Evolutionary conservation across 2,329 filamentous ascomycete species (phyloP).

Genomic region (Clarireedia sp.): DNA sequence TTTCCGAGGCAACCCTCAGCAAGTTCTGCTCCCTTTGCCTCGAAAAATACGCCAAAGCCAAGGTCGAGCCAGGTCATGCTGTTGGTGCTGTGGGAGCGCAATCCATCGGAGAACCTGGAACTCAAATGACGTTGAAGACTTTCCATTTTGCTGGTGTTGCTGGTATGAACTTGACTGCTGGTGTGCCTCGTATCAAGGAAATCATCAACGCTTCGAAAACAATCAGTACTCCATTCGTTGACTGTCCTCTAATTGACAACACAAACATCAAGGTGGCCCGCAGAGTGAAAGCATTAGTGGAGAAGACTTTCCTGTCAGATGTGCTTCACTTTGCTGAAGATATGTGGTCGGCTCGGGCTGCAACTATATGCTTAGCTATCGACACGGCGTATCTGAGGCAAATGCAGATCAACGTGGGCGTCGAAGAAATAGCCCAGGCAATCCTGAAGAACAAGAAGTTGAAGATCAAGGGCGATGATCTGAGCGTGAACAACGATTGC

Average conservation of each 20-base stretch:
- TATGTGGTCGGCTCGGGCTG: slow-evolving; percentile 70
- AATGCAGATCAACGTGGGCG: slow-evolving; percentile 71
- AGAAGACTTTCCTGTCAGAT: slow-evolving; percentile 87
- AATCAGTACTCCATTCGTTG: slow-evolving; percentile 92
- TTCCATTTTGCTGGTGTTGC: slow-evolving; percentile 99
- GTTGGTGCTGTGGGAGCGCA: slow-evolving; percentile 95
- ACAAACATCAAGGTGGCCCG: slow-evolving; percentile 71
- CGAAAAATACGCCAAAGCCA: slow-evolving; percentile 82
- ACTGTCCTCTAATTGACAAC: slow-evolving; percentile 73
- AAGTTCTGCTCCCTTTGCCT: slow-evolving; percentile 77
- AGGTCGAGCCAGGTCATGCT: slow-evolving; percentile 88
- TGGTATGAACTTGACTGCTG: slow-evolving; percentile 98
- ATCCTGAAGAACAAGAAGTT: slow-evolving; percentile 79
- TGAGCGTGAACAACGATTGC: slow-evolving; percentile 52
- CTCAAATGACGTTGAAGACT: slow-evolving; percentile 98
- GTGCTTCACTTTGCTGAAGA: slow-evolving; percentile 76
- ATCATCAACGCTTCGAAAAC: slow-evolving; percentile 96
- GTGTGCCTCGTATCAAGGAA: slow-evolving; percentile 99
- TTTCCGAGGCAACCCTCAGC: slow-evolving; percentile 65
- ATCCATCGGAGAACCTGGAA: slow-evolving; percentile 95
- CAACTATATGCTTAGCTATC: slow-evolving; percentile 73
- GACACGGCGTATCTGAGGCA: slow-evolving; percentile 71
- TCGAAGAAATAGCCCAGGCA: slow-evolving; percentile 64
- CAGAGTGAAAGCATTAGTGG: slow-evolving; percentile 86
- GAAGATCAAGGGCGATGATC: slow-evolving; percentile 60